Evolutionary conservation across 2,329 filamentous ascomycete species (phyloP), one percentile per base, ranked within the genome.

Genomic region (Stagonosporopsis rhizophila): DNA sequence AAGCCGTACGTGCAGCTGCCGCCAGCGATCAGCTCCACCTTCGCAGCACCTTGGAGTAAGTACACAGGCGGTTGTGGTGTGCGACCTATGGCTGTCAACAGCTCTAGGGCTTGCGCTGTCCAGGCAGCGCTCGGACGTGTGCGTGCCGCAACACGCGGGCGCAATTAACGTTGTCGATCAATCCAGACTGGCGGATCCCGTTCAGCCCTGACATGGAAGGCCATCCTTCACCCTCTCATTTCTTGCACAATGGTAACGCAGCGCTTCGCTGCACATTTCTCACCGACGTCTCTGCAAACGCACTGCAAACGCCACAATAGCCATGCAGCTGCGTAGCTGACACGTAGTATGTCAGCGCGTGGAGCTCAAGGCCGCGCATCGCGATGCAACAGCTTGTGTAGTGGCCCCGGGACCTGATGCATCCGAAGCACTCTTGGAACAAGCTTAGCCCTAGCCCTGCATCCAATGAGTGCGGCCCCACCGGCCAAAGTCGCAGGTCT

Each of bases 381-480:
- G 39, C 7, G 42, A 11, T 73, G 67, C 52, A 59, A 74, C 72
- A 55, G 44, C 37, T 44, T 44, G 28, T 64, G 71, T 69, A 63
- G 53, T 74, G 64, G 69, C 68, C 41, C 30, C 72, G 71, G 72
- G 65, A 69, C 56, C 22, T 71, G 68, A 67, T 58, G 69, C 71
- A 71, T 72, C 72, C 73, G 58, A 64, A 61, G 59, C 62, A 59
- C 42, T 59, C 63, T 71, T 66, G 55, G 65, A 70, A 70, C 69
- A 69, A 71, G 69, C 72, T 73, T 70, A 70, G 59, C 61, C 53
- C 51, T 58, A 58, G 62, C 58, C 17, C 34, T 30, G n/a, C 49
- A 56, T 47, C 67, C 68, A 68, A 71, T 68, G 51, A 53, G 19
- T 4, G 17, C 40, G 52, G 55, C 35, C 28, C 44, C 47, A 50